phyloP scores from a whole-genome alignment of 257 asterid genomes.

The Euphrasia confusa region DNA sequence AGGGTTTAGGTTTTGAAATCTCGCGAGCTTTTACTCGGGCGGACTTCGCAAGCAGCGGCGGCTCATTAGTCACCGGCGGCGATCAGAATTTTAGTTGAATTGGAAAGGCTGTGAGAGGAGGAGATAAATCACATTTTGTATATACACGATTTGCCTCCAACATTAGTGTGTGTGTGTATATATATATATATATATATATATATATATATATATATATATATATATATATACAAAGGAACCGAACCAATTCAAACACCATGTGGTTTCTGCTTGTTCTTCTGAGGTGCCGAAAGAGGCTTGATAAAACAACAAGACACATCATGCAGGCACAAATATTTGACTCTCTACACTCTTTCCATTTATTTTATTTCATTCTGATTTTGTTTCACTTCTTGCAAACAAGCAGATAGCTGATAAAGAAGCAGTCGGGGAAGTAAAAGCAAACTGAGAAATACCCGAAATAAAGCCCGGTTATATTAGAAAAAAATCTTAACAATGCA shows the following conservation, averaged over 20 bases:
- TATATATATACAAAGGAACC: no score
- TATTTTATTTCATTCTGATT: constrained; percentile 9
- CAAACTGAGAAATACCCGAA: constrained; percentile 73
- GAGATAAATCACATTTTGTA: no score
- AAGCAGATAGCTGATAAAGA: constrained; percentile 87
- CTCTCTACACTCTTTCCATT: constrained; percentile 3
- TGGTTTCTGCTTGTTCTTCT: no score
- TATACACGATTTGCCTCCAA: no score
- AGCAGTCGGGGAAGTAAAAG: constrained; percentile 77
- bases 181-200: no score
- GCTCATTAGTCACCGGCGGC: neutral
- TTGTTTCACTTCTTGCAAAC: constrained; percentile 18
- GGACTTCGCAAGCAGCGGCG: neutral
- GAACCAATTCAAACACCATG: no score
- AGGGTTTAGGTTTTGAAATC: neutral
- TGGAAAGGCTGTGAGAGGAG: no score
- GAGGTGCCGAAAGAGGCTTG: constrained; percentile 53
- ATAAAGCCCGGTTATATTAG: constrained; percentile 77
- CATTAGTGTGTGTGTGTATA: no score
- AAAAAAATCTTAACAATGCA: no score
- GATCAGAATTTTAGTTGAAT: neutral
- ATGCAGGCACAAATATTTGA: constrained; percentile 59
- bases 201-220: no score
- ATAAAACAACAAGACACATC: constrained; percentile 91
- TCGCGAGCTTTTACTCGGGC: neutral